Evolutionary conservation across 257 asterid genomes (phyloP).

Genomic region (Plantago major): DNA sequence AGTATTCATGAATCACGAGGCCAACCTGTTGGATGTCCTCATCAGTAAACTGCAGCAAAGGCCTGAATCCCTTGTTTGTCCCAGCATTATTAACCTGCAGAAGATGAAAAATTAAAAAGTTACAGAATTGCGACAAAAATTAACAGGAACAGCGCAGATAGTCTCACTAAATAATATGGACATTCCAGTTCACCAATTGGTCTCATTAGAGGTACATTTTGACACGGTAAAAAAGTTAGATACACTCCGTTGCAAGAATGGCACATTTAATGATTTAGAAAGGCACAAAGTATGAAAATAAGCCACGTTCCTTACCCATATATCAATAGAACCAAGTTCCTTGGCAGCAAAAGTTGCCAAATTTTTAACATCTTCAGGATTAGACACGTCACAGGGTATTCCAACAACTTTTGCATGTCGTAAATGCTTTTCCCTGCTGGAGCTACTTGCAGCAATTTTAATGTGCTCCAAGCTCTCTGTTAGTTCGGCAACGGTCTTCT

Average conservation of each 20-base stretch:
- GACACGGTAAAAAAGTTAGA: neutral
- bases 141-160: neutral
- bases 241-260: neutral
- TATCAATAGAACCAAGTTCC: slow-evolving; percentile 75
- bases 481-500: slow-evolving; percentile 64
- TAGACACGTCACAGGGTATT: slow-evolving; percentile 83
- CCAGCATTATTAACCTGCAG: slow-evolving; percentile 95
- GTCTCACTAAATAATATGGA: neutral
- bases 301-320: slow-evolving; percentile 57
- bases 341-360: slow-evolving; percentile 62
- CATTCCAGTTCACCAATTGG: neutral
- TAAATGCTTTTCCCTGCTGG: slow-evolving; percentile 34
- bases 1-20: slow-evolving; percentile 5
- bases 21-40: slow-evolving; percentile 84
- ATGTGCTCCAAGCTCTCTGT: slow-evolving; percentile 69
- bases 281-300: neutral
- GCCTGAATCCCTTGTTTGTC: slow-evolving; percentile 96
- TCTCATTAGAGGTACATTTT: neutral
- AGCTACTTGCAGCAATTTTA: slow-evolving; percentile 34
- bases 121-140: neutral
- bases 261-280: neutral
- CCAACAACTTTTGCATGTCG: slow-evolving; percentile 77
- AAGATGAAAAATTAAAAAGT: slow-evolving; percentile 13
- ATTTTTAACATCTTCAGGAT: slow-evolving; percentile 72
- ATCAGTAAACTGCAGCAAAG: slow-evolving; percentile 75